Evolutionary conservation across 352 stramenopile genomes (phyloP), one percentile per base, ranked within the genome.

Genomic region (Phytophthora boehmeriae): DNA sequence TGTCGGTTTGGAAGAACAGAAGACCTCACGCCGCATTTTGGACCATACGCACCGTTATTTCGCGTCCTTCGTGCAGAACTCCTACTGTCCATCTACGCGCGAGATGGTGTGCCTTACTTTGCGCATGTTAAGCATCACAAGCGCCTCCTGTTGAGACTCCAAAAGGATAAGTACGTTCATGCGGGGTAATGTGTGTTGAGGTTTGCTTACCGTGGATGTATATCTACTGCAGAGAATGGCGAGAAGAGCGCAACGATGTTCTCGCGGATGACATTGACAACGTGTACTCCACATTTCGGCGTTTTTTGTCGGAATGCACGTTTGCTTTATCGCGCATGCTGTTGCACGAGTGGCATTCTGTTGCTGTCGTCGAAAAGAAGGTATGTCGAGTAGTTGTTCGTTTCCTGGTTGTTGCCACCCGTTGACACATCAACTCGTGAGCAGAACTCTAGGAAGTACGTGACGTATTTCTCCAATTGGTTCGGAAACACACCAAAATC

Each of bases 381-480:
- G 83, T 92, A 60, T n/a, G 55, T 50, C 36, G 6, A 17, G 3
- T 17, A 17, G 8, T 17, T 49, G 6, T 56, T 22, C 23, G 19
- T 4, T n/a, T 8, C 11, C 6, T 16, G 60, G 16, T 10, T 19
- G 35, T 22, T 38, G 8, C 30, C 5, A 52, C 17, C 45, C 39
- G n/a, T 6, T 53, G 28, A 25, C 17, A 5, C 27, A n/a, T 44
- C 9, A 10, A 32, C 1, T 19, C 5, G 11, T 27, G 11, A 4
- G 30, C 38, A 89, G 81, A 89, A 89, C 49, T 73, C 80, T 36
- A 83, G 75, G 27, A 92, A 92, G 61, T 89, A 92, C 48, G 69
- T 90, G 5, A 66, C 74, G 20, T 88, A 89, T 47, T 90, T 86
- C 35, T 92, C 83, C 0, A 75, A 68, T 14, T 92, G 81, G 83